phyloP scores from a whole-genome alignment of 2,329 filamentous ascomycete genomes.

The Microsporum ferrugineum region DNA sequence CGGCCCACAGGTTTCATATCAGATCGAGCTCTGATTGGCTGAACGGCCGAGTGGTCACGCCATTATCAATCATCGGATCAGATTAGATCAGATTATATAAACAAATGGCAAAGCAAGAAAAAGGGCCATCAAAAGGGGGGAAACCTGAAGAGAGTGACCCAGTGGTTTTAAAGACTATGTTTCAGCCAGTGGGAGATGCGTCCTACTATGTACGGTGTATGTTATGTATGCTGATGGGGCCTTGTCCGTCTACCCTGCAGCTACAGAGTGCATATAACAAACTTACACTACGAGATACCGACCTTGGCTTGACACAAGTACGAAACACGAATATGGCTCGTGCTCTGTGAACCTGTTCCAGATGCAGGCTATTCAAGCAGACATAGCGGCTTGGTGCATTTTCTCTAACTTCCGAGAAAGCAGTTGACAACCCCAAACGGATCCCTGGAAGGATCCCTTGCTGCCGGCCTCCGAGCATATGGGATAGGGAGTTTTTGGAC shows the following conservation, averaged over 20 bases:
- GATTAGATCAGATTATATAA: slow-evolving; percentile 10
- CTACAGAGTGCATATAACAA: neutral
- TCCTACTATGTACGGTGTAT: neutral
- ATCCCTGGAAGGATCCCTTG: neutral
- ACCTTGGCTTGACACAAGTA: neutral
- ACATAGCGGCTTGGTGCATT: neutral
- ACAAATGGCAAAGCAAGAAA: no score
- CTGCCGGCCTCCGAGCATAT: neutral
- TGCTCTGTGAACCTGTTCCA: neutral
- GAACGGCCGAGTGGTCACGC: neutral
- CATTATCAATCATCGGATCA: slow-evolving; percentile 12
- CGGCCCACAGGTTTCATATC: neutral
- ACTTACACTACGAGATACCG: neutral
- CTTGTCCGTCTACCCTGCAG: neutral
- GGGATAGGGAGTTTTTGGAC: neutral
- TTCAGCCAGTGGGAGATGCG: neutral
- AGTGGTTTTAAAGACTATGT: neutral
- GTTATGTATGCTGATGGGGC: neutral
- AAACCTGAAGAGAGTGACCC: neutral
- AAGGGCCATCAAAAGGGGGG: neutral
- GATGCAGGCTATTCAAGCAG: neutral
- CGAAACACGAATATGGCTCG: neutral
- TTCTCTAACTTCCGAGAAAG: no score
- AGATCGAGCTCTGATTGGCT: neutral
- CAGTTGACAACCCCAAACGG: neutral